Evolutionary conservation across 176 grass and related monocot species (phyloP), one percentile per base, ranked within the genome.

Genomic region (Ensete ventricosum): DNA sequence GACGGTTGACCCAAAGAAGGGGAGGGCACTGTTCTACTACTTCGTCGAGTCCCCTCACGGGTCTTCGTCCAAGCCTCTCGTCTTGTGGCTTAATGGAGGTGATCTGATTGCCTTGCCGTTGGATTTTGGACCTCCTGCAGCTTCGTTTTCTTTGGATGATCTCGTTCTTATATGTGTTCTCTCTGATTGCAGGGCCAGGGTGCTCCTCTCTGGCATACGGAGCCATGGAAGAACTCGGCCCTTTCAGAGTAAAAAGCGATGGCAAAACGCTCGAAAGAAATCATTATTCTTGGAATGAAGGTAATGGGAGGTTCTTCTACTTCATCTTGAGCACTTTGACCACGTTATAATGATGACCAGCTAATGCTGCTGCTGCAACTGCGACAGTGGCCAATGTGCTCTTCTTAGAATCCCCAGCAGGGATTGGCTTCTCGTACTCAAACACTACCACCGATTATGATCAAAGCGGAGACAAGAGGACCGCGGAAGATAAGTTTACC

Each of bases 21-120:
- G 82, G 43, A 77, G 88, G 54, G 88, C 72, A 52, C 82, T 95
- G 63, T 88, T 91, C 80, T 91, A 96, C 81, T 91, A 91, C 71
- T 90, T 90, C 50, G 91, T 63, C 1, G 88, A 88, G 69, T 57
- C 88, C 1, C 78, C 83, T 19, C 75, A 83, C 25, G 80, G 82
- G 62, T 77, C 81, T 0, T 17, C 81, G 1, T 73, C 69, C 50
- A 85, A 87, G 19, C 87, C 87, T 1, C 82, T 93, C 67, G 58
- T 89, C 60, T 76, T 89, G 29, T 89, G 84, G 85, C 85, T 90
- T 53, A 87, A 86, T 62, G 82, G 85, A 82, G 91, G 91, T 84
- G 81, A 62, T 19, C 7, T 7, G 14, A 2, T 2, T 14, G 17
- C 11, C 55, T 58, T 58, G 55, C 55, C 1, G 54, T 57, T 57